Evolutionary conservation across 495 filamentous ascomycete genomes (phyloP).

Genomic region (Penicillium atrosanguineum): DNA sequence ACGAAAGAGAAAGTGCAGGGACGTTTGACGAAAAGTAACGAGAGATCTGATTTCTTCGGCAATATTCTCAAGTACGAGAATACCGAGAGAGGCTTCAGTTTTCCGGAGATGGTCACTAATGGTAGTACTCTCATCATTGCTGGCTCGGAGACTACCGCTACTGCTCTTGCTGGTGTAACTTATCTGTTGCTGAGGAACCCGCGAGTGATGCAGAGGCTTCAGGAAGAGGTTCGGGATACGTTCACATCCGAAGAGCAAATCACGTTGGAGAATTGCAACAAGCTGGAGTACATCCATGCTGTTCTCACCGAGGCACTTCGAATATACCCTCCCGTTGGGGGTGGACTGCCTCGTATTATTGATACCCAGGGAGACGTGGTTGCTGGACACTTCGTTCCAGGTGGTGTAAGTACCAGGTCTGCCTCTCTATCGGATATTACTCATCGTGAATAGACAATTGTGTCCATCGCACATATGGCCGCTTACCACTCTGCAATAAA

Average conservation of each 20-base stretch:
- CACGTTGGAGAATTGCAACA: slow-evolving; percentile 37
- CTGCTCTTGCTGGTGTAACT: slow-evolving; percentile 49
- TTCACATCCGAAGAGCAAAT: slow-evolving; percentile 55
- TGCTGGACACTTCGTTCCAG: slow-evolving; percentile 41
- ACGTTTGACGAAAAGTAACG: slow-evolving; percentile 16
- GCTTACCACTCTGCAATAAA: slow-evolving; percentile 38
- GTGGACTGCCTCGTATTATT: slow-evolving; percentile 41
- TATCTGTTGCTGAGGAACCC: slow-evolving; percentile 52
- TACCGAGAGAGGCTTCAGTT: slow-evolving; percentile 33
- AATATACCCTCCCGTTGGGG: slow-evolving; percentile 54
- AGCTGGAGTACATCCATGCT: slow-evolving; percentile 54
- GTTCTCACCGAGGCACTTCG: slow-evolving; percentile 56
- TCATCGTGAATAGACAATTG: slow-evolving; percentile 37
- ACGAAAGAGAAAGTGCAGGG: slow-evolving; percentile 15
- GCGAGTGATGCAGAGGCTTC: slow-evolving; percentile 39
- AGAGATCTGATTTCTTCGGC: slow-evolving; percentile 21
- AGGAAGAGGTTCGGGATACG: slow-evolving; percentile 44
- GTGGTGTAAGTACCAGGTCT: slow-evolving; percentile 16
- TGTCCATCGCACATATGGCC: slow-evolving; percentile 46
- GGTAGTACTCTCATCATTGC: slow-evolving; percentile 42
- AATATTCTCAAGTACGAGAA: slow-evolving; percentile 20
- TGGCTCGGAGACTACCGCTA: slow-evolving; percentile 62
- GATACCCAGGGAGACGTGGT: slow-evolving; percentile 46
- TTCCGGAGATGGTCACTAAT: slow-evolving; percentile 42
- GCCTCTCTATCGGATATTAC: neutral